Base-by-base conservation (phyloP, 2,329 filamentous ascomycete genomes). In the Arachnomyces sp. region DNA sequence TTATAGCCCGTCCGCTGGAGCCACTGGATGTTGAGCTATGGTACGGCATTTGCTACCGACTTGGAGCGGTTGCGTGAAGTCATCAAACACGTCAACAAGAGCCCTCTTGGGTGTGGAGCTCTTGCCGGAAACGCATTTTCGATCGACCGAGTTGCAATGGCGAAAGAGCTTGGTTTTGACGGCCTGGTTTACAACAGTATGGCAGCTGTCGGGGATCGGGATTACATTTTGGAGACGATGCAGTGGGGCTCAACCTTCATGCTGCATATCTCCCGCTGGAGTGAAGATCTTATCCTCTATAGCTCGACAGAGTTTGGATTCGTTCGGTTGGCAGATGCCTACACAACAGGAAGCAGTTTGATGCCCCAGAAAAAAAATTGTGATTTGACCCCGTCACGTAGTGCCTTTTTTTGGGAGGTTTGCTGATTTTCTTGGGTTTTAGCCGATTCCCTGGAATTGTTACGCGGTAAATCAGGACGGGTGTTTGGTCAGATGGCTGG, bases 271-370 rank as follows among this genome's bases (percentile, higher is more conserved):
- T 85, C 77, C 40, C 77, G 84, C 40, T 90, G 84, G 80, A 77
- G 82, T 3, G 86, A 94, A 66, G 88, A 95, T 58, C 68, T 94
- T 44, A 93, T 94, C 65, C 76, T 93, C 56, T 89, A 90, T 68
- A 81, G 75, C 16, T 79, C 81, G 7, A 66, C 78, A 42, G 84
- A 90, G 59, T 92, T 90, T 56, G 77, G 79, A 13, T 90, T 86
- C 58, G 75, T 88, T 29, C 73, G 74, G 43, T 65, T 92, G 12
- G 83, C 85, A 6, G 86, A 93, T 57, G 83, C 84, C 1, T 92
- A 90, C 62, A 80, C 76, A 0, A 90, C 86, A 0, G 85, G 85
- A 4, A 84, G 78, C 50, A 81, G 75, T 3, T 67, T 88, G 40
- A 88, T 89, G 84, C 84, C 84, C 2, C 80, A 92, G 60, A 90